Evolutionary conservation across 1,139 yeast species (phyloP).

Genomic region (Geotrichum restrictum): DNA sequence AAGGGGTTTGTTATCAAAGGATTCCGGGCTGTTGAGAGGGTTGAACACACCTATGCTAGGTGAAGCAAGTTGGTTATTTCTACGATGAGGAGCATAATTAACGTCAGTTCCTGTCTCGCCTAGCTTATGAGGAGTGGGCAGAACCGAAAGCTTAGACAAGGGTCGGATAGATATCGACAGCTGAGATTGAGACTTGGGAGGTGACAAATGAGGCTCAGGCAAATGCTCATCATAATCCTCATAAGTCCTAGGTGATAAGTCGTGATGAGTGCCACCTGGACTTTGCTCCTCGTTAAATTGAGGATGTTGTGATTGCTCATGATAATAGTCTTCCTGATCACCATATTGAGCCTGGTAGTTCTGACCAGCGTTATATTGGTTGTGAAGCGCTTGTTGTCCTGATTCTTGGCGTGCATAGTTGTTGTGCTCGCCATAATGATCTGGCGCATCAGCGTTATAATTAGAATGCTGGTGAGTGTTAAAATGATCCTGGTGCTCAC

Average conservation of each 20-base stretch:
- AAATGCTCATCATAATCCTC: background rate
- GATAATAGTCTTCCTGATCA: background rate
- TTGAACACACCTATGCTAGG: conserved; percentile 24
- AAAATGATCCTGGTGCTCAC: background rate
- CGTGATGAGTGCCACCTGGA: background rate
- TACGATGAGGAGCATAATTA: conserved; percentile 33
- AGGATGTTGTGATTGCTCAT: background rate
- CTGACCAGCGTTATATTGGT: too few relatives aligned
- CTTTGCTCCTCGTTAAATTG: background rate
- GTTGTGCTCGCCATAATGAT: background rate
- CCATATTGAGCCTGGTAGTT: background rate
- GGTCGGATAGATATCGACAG: conserved; percentile 21
- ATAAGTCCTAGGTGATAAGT: background rate
- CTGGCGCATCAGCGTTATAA: background rate
- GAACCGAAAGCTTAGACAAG: conserved; percentile 28
- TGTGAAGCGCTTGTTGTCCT: too few relatives aligned
- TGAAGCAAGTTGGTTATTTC: conserved; percentile 24
- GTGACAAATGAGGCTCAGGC: background rate
- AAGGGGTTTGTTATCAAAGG: conserved; percentile 24
- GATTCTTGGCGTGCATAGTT: background rate
- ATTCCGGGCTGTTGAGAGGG: conserved; percentile 24
- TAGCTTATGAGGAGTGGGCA: conserved; percentile 38
- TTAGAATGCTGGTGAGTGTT: background rate
- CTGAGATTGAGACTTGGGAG: conserved; percentile 13
- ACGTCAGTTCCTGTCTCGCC: conserved; percentile 33